These are phyloP conservation scores for Hypholoma sublateritium DNA, from an alignment of 768 basidiomycete genomes.

Conservation along the genomic window DNA sequence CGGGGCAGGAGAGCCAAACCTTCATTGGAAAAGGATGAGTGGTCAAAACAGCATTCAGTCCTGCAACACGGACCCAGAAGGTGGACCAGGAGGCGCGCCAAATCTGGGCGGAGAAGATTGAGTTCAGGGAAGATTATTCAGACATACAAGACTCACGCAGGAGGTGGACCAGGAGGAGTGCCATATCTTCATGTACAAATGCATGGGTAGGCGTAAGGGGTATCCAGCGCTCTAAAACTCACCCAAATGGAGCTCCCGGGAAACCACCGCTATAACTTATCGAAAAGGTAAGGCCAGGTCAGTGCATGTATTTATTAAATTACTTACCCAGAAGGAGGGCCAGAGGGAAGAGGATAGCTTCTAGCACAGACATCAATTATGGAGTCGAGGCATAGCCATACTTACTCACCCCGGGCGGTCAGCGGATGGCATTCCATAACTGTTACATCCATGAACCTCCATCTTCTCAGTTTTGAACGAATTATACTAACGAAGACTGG, in stretches of 20 bases:
- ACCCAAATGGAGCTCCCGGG: neutral
- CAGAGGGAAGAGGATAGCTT: slow-evolving; percentile 23
- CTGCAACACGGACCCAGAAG: slow-evolving; percentile 2
- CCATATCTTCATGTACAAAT: slow-evolving; percentile 24
- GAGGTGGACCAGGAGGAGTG: slow-evolving; percentile 34
- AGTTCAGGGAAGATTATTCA: neutral
- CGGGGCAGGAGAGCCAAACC: no score
- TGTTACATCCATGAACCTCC: neutral
- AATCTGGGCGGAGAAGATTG: slow-evolving; percentile 14
- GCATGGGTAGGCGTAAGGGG: neutral
- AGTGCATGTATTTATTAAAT: neutral
- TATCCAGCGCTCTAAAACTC: neutral
- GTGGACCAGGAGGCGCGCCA: slow-evolving; percentile 26
- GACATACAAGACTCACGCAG: neutral
- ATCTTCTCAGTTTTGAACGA: neutral
- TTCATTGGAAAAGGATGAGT: no score
- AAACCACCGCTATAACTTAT: slow-evolving; percentile 1
- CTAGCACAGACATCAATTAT: neutral
- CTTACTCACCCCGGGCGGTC: neutral
- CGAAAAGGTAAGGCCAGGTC: neutral
- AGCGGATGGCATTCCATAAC: neutral
- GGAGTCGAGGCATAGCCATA: neutral
- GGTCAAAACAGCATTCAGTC: no score
- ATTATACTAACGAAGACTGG: neutral
- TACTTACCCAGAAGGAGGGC: slow-evolving; percentile 23